phyloP scores from a whole-genome alignment of 2,329 filamentous ascomycete species.

The Beauveria sp. region DNA sequence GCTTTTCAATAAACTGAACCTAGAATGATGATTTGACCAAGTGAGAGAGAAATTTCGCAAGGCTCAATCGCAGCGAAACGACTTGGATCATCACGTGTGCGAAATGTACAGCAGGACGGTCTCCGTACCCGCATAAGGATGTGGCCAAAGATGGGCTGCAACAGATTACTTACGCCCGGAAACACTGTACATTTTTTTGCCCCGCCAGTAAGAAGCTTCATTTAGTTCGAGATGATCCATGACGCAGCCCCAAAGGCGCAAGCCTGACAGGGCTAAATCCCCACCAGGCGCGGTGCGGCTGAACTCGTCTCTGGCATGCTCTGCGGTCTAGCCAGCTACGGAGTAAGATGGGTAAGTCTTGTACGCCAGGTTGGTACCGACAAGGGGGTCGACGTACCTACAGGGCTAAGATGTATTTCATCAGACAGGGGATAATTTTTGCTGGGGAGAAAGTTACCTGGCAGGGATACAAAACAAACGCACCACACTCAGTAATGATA shows the following conservation, averaged over 20 bases:
- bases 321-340: background rate
- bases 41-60: background rate
- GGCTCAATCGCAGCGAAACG: background rate
- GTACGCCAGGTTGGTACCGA: no score
- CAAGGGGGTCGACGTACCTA: no score
- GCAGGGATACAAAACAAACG: no score
- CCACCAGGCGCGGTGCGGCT: conserved; percentile 5
- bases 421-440: no score
- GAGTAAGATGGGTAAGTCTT: no score
- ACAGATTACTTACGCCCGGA: background rate
- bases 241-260: background rate
- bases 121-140: background rate
- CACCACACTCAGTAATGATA: no score
- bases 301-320: background rate
- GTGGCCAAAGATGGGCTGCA: background rate
- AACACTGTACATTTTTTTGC: background rate
- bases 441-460: no score
- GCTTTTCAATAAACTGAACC: background rate
- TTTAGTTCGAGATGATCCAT: background rate
- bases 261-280: background rate
- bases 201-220: background rate
- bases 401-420: no score
- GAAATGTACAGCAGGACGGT: background rate
- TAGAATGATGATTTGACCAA: background rate
- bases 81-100: background rate